Conservation (phyloP, 116 monocot genomes). For the Dioscorea cayenensis region DNA sequence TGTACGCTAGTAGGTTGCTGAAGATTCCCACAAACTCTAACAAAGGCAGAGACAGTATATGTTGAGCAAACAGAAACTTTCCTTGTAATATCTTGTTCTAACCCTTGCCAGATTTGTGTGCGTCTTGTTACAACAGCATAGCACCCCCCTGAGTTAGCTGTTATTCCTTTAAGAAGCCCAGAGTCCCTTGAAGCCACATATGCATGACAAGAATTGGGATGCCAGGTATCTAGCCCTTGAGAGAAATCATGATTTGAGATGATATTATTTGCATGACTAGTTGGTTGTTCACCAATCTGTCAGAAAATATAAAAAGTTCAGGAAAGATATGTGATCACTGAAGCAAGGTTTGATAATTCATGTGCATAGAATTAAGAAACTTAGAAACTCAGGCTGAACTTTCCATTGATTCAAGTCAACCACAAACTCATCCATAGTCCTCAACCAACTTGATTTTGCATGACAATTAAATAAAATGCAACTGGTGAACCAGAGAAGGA, state of each 20-base stretch:
- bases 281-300: constrained; percentile 24
- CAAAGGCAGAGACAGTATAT: constrained; percentile 52
- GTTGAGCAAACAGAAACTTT: constrained; percentile 29
- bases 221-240: constrained; percentile 52
- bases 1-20: constrained; percentile 30
- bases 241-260: constrained; percentile 76
- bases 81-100: constrained; percentile 81
- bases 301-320: constrained; percentile 1
- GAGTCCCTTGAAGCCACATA: constrained; percentile 40
- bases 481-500: too few species aligned
- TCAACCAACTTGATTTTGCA: too few species aligned
- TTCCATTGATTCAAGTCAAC: too few species aligned
- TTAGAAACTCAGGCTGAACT: too few species aligned
- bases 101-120: constrained; percentile 77
- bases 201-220: constrained; percentile 66
- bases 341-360: not conserved
- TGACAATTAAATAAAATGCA: too few species aligned
- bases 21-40: constrained; percentile 51
- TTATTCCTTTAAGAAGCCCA: constrained; percentile 27
- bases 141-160: constrained; percentile 20
- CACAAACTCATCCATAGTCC: too few species aligned
- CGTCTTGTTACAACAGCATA: constrained; percentile 74
- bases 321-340: not conserved
- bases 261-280: constrained; percentile 27
- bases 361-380: not conserved